Conservation (phyloP, 352 stramenopile genomes). For the Globisporangium camurandrum region DNA sequence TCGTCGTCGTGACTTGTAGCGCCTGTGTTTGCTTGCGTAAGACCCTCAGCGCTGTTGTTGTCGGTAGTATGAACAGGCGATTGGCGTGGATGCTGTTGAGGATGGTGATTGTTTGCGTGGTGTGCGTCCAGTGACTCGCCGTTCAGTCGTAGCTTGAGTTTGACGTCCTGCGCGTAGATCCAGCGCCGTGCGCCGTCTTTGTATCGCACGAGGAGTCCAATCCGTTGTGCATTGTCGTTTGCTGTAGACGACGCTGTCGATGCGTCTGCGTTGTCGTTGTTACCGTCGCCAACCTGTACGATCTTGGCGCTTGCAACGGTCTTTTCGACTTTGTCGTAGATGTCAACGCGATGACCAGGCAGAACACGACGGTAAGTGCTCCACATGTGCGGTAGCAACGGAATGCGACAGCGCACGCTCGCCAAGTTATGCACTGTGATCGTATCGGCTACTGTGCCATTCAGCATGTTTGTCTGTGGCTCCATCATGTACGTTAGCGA, state of each 20-base stretch:
- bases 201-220: conserved; percentile 16
- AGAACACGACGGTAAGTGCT: conserved; percentile 13
- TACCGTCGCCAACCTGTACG: conserved; percentile 2
- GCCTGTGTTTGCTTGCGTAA: no score
- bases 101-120: no score
- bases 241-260: no score
- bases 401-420: conserved; percentile 17
- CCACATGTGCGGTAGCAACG: conserved; percentile 19
- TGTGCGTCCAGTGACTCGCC: conserved; percentile 1
- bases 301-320: conserved; percentile 20
- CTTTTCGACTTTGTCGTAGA: conserved; percentile 17
- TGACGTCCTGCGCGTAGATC: conserved; percentile 16
- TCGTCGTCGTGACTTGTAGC: no score
- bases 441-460: not conserved
- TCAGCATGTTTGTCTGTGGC: not conserved
- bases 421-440: conserved; percentile 9
- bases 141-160: conserved; percentile 22
- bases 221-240: no score
- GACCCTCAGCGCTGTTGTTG: no score
- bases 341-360: conserved; percentile 18
- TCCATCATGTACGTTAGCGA: conserved; percentile 22
- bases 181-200: conserved; percentile 21
- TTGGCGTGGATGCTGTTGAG: no score
- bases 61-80: no score
- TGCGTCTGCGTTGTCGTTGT: not conserved